Evolutionary conservation across 2,329 filamentous ascomycete genomes (phyloP).

Genomic region (Rhinocladiella similis): DNA sequence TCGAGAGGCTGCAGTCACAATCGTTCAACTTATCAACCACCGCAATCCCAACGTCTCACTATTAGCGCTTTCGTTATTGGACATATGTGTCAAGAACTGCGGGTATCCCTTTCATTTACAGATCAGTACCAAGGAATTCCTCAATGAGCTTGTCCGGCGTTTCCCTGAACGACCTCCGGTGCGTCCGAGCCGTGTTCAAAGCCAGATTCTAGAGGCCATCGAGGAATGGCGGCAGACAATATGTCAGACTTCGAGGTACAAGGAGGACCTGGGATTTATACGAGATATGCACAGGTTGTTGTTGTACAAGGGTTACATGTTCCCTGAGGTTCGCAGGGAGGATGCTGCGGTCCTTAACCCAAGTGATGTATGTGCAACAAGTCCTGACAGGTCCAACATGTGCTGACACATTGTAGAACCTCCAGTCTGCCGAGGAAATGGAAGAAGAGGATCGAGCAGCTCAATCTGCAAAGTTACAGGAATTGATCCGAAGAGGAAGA

Average conservation of each 20-base stretch:
- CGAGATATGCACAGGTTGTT: conserved; percentile 95
- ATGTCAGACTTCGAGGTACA: conserved; percentile 96
- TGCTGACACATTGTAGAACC: conserved; percentile 61
- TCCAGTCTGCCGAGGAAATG: conserved; percentile 97
- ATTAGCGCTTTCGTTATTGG: conserved; percentile 76
- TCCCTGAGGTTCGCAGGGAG: conserved; percentile 87
- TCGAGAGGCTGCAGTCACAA: conserved; percentile 88
- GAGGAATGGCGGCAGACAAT: conserved; percentile 99
- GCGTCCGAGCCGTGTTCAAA: conserved; percentile 81
- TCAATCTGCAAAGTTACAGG: conserved; percentile 96
- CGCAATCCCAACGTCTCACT: conserved; percentile 94
- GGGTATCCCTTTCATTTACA: conserved; percentile 98
- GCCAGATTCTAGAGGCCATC: conserved; percentile 90
- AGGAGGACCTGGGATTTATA: conserved; percentile 94
- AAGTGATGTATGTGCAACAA: conserved; percentile 69
- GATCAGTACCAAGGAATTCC: conserved; percentile 97
- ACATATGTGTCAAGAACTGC: conserved; percentile 99
- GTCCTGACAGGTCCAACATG: background rate
- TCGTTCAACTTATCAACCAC: conserved; percentile 93
- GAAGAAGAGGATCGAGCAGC: conserved; percentile 93
- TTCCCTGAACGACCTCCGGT: conserved; percentile 93
- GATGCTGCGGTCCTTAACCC: conserved; percentile 96
- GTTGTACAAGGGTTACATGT: conserved; percentile 95
- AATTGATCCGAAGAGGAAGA: conserved; percentile 86
- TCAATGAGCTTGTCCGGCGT: conserved; percentile 94